Conservation (phyloP, 2,329 filamentous ascomycete species). For the Diplodia intermedia region DNA sequence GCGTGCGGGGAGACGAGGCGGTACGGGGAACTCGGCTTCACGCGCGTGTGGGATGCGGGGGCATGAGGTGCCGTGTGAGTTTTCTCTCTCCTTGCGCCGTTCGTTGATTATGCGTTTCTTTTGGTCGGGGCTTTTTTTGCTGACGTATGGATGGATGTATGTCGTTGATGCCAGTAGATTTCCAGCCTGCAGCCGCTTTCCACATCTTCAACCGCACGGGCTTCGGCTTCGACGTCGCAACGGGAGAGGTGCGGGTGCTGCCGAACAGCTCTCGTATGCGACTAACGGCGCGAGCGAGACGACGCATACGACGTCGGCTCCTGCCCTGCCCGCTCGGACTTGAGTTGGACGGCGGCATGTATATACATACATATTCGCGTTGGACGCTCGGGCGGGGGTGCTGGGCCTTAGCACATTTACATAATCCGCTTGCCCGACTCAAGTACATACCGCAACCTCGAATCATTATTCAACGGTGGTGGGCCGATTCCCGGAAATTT, state of each 20-base stretch:
- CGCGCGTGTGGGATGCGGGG: constrained; percentile 59
- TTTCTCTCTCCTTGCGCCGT: too few relatives aligned
- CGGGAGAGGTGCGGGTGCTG: constrained; percentile 47
- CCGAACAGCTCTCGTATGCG: constrained; percentile 4
- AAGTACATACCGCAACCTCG: too few relatives aligned
- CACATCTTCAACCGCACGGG: constrained; percentile 60
- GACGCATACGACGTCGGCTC: background rate
- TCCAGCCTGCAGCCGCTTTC: constrained; percentile 57
- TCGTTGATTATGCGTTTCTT: background rate
- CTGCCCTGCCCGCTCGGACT: background rate
- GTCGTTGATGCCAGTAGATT: background rate
- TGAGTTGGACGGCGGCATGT: background rate
- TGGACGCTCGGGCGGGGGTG: too few relatives aligned
- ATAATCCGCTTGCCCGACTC: too few relatives aligned
- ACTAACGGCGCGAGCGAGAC: constrained; percentile 11
- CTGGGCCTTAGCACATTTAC: too few relatives aligned
- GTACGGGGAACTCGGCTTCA: constrained; percentile 69
- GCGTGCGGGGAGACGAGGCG: constrained; percentile 73
- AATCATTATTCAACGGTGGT: too few relatives aligned
- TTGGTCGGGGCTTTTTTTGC: too few relatives aligned
- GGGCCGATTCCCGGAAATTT: too few relatives aligned
- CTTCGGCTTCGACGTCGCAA: constrained; percentile 57
- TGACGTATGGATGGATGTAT: too few relatives aligned
- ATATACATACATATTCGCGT: too few relatives aligned
- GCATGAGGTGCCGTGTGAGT: constrained; percentile 57